Conservation (phyloP, 2,329 filamentous ascomycete genomes). For the Claviceps sp. region DNA sequence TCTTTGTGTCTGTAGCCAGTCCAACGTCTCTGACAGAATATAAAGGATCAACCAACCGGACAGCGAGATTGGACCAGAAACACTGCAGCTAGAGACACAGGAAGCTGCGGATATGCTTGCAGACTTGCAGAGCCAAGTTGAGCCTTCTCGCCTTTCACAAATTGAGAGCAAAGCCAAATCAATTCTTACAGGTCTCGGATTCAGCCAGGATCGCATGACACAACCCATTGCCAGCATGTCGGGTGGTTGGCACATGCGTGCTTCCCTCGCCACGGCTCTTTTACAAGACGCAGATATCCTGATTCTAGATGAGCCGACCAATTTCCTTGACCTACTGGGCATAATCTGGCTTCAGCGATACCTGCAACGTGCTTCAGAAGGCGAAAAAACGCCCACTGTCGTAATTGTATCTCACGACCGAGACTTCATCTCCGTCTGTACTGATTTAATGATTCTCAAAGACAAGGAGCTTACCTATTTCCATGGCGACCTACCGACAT, state of each 20-base stretch:
- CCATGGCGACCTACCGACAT: constrained; percentile 59
- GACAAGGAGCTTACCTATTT: constrained; percentile 62
- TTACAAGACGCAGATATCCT: constrained; percentile 64
- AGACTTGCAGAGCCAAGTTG: constrained; percentile 54
- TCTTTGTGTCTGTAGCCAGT: neutral
- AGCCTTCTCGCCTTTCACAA: constrained; percentile 49
- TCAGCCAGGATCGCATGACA: constrained; percentile 47
- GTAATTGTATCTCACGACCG: constrained; percentile 76
- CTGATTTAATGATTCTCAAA: constrained; percentile 63
- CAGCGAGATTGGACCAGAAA: constrained; percentile 41
- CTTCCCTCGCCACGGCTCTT: constrained; percentile 50
- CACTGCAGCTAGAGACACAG: constrained; percentile 51
- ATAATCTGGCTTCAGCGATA: constrained; percentile 77
- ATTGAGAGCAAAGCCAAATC: constrained; percentile 53
- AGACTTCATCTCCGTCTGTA: constrained; percentile 65
- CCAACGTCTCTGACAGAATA: neutral
- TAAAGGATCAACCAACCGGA: constrained; percentile 35
- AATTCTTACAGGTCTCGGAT: constrained; percentile 58
- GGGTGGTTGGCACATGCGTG: constrained; percentile 65
- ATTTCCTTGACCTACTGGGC: constrained; percentile 69
- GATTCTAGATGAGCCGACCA: constrained; percentile 77
- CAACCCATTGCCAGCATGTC: constrained; percentile 54
- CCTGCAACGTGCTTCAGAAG: constrained; percentile 43
- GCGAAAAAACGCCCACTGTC: constrained; percentile 46
- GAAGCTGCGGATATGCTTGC: constrained; percentile 56